A percentile compares a stretch with the other conserved stretches of the same genome.
Evolutionary conservation across 2,329 filamentous ascomycete species (phyloP).

Genomic region (Xylaria polymorpha): DNA sequence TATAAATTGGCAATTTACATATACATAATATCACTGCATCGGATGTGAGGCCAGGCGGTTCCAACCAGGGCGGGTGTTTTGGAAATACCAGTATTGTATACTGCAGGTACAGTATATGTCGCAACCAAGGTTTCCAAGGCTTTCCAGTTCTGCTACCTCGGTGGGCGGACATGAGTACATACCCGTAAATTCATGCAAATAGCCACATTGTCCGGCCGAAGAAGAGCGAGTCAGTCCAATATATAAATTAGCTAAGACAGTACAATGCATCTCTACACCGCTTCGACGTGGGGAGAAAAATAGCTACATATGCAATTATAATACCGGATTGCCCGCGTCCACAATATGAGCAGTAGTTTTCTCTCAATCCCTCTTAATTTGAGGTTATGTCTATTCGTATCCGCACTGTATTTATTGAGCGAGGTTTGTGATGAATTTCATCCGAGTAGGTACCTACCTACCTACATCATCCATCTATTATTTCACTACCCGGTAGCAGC

Average conservation of each 20-base stretch:
- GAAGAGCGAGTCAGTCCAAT: slow-evolving; percentile 28
- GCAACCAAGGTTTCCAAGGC: slow-evolving; percentile 7
- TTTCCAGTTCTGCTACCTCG: slow-evolving; percentile 4
- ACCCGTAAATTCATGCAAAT: slow-evolving; percentile 33
- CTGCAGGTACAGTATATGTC: neutral
- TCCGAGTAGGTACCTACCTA: no score
- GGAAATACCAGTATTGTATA: neutral
- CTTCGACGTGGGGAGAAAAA: slow-evolving; percentile 8
- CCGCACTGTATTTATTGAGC: slow-evolving; percentile 23
- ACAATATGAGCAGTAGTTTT: neutral
- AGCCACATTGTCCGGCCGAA: slow-evolving; percentile 31
- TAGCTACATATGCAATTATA: slow-evolving; percentile 5
- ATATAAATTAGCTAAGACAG: neutral
- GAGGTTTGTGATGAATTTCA: slow-evolving; percentile 9
- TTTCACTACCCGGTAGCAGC: slow-evolving; percentile 1
- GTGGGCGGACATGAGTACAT: neutral
- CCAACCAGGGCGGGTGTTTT: no score
- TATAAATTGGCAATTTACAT: neutral
- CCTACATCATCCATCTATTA: slow-evolving; percentile 18
- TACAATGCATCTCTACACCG: slow-evolving; percentile 21
- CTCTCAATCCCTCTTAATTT: neutral
- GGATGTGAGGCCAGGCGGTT: slow-evolving; percentile 12
- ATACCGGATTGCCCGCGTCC: slow-evolving; percentile 7
- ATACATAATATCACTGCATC: slow-evolving; percentile 14
- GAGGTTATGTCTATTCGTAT: neutral